Evolutionary conservation across 257 asterid species (phyloP).

Genomic region (Vinca minor): DNA sequence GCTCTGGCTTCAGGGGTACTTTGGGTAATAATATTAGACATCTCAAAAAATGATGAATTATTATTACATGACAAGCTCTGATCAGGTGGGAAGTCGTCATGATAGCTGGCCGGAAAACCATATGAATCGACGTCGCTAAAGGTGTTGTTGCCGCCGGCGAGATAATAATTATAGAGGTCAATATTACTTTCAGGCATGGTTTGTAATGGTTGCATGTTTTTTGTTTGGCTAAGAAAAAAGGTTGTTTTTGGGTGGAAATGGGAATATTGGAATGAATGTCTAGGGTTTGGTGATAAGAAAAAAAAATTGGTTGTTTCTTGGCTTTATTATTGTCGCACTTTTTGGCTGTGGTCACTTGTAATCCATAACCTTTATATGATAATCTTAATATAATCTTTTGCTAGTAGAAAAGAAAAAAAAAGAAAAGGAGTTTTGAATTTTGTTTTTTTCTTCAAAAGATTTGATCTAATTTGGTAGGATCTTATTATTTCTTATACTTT

Average conservation of each 20-base stretch:
- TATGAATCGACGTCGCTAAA: background rate
- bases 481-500: no score
- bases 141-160: constrained; percentile 25
- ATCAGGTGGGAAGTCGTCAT: background rate
- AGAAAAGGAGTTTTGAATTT: background rate
- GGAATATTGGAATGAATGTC: constrained; percentile 9
- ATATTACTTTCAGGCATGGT: no score
- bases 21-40: constrained; percentile 22
- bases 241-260: constrained; percentile 15
- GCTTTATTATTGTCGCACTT: background rate
- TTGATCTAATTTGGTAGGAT: no score
- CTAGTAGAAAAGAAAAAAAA: background rate
- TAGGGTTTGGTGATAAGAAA: constrained; percentile 1
- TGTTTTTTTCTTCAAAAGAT: background rate
- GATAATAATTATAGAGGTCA: constrained; percentile 18
- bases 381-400: background rate
- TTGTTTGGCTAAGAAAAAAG: constrained; percentile 1
- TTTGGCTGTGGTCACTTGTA: constrained; percentile 7
- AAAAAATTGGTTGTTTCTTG: constrained; percentile 4
- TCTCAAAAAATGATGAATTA: constrained; percentile 22
- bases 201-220: constrained; percentile 47
- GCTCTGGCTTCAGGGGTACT: constrained; percentile 35
- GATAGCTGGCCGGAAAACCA: no score
- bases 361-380: background rate
- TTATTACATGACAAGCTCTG: constrained; percentile 27